These are phyloP conservation scores for Cucumis cinereus DNA, from an alignment of 306 rosid genomes.

Conservation along the genomic window DNA sequence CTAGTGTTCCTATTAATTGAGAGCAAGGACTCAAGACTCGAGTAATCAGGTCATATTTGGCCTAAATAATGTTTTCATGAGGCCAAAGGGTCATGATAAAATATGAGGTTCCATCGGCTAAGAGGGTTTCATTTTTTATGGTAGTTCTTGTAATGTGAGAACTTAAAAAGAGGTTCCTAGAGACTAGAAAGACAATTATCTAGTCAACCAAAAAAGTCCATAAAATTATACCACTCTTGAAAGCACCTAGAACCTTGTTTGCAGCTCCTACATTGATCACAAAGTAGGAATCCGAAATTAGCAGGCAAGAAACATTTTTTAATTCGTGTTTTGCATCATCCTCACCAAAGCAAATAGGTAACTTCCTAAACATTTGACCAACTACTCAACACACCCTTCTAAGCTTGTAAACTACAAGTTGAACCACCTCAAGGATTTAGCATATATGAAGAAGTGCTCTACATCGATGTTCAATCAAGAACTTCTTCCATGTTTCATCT, in stretches of 20 bases:
- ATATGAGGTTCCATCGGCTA: not conserved
- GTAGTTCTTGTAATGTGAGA: not conserved
- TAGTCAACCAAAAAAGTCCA: not conserved
- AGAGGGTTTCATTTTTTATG: not conserved
- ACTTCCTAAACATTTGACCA: not conserved
- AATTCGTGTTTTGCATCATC: not conserved
- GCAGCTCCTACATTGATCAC: not conserved
- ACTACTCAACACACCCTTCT: not conserved
- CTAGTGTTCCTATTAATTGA: not conserved
- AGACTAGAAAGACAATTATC: not conserved
- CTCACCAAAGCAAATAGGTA: not conserved
- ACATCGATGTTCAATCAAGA: not conserved
- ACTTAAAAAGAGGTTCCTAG: not conserved
- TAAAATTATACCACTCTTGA: not conserved
- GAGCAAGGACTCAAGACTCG: not conserved
- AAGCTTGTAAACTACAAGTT: not conserved
- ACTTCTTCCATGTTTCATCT: not conserved
- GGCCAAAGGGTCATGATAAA: not conserved
- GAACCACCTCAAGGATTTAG: not conserved
- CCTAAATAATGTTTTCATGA: not conserved
- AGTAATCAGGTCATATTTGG: not conserved
- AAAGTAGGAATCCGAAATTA: not conserved
- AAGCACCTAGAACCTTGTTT: not conserved
- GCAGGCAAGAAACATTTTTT: not conserved
- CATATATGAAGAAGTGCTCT: not conserved